Base-by-base conservation (phyloP, 2,329 filamentous ascomycete species). In the Fusarium lyarnte region DNA sequence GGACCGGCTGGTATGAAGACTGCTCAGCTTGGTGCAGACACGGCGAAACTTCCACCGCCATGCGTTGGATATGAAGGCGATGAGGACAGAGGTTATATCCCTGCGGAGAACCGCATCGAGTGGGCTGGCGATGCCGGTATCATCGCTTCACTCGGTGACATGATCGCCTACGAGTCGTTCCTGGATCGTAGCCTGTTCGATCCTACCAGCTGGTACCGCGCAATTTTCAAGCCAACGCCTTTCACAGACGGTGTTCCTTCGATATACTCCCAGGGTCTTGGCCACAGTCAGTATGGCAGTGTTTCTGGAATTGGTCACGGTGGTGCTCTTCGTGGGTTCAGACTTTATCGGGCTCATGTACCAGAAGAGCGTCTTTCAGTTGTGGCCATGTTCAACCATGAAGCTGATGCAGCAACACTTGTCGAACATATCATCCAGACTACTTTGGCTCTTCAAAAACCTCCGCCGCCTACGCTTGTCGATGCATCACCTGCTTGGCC, bases 61-160 rank as follows among this genome's bases (percentile, higher is more conserved):
- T 60, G 59, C 14, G 64, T 72, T 23, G 69, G 69, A 1, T 72
- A 72, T 6, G 69, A 72, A 17, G 69, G 69, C 3, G 69, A 72
- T 21, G 69, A 72, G 36, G 39, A 57, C 2, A 38, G 46, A 35
- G 69, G 69, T 4, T 72, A 69, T 7, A 47, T 64, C 7, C 69
- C 69, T 7, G 69, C 69, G 1, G 53, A 69, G 8, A 72, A 72
- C 33, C 58, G 58, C 2, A 72, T 72, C 5, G 69, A 72, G 17
- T 72, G 69, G 69, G 63, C 58, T 7, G 69, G 69, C 3, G 69
- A 72, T 9, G 69, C 69, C 13, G 69, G 69, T 13, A 69, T 72
- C 5, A 68, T 72, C 29, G 69, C 69, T 16, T 72, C 69, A 7
- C 63, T 72, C 7, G 19, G 53, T 1, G 69, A 72, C 7, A 72